Evolutionary conservation across 192 early-diverging fungal genomes (phyloP).

Genomic region (Funneliformis mosseae): DNA sequence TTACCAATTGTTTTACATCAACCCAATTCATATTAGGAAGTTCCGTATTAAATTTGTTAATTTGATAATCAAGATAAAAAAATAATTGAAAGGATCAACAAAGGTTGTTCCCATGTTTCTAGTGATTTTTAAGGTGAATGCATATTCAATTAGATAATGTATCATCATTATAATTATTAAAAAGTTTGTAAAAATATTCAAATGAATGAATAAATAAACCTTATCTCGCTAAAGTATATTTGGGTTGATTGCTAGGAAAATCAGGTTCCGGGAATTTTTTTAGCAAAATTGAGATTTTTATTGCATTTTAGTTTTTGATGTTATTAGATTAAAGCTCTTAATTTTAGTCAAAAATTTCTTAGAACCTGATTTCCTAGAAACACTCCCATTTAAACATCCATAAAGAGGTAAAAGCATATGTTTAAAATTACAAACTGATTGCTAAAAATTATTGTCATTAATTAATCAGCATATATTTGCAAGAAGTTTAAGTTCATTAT

Average conservation of each 20-base stretch:
- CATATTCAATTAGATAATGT: not conserved
- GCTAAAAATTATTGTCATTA: conserved; percentile 1
- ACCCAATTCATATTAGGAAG: not conserved
- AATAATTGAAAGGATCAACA: conserved; percentile 3
- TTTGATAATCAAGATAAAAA: not conserved
- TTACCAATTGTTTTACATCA: conserved; percentile 15
- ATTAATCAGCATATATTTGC: not conserved
- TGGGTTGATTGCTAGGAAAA: too few species aligned
- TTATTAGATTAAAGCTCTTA: too few species aligned
- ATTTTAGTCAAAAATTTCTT: too few species aligned
- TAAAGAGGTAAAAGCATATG: not conserved
- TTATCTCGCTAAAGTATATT: not conserved
- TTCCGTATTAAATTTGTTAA: not conserved
- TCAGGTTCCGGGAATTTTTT: too few species aligned
- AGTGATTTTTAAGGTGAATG: not conserved
- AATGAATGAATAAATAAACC: conserved; percentile 10
- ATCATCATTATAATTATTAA: not conserved
- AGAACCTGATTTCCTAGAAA: too few species aligned
- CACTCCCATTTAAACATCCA: not conserved
- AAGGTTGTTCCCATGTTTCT: not conserved
- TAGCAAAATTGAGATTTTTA: too few species aligned
- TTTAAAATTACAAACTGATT: not conserved
- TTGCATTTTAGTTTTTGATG: too few species aligned
- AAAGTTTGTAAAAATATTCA: not conserved
- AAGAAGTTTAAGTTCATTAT: not conserved